Evolutionary conservation across 176 grass and related monocot species (phyloP).

Genomic region (Triticum turgidum): DNA sequence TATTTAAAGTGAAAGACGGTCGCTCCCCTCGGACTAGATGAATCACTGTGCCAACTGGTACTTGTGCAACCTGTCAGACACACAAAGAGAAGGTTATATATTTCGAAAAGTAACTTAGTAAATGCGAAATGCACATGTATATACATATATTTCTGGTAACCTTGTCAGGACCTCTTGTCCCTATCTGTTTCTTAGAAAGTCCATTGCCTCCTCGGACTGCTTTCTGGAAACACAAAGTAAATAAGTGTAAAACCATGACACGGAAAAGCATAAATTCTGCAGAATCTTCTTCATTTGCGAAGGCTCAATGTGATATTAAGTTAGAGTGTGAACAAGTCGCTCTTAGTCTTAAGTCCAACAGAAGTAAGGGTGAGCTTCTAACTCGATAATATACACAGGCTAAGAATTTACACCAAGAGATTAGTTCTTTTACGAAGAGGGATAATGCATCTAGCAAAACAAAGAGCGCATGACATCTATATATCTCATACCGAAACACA

Average conservation of each 20-base stretch:
- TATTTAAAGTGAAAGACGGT: slow-evolving; percentile 48
- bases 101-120: background rate
- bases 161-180: slow-evolving; percentile 26
- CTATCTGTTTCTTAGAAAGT: slow-evolving; percentile 25
- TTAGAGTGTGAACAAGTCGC: background rate
- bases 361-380: background rate
- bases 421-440: background rate
- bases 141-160: background rate
- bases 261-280: background rate
- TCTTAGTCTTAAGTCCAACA: background rate
- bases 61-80: slow-evolving; percentile 57
- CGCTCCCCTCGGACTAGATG: slow-evolving; percentile 71
- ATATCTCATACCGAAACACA: background rate
- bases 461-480: background rate
- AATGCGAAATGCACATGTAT: background rate
- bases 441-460: background rate
- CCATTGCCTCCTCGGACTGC: slow-evolving; percentile 45
- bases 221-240: slow-evolving; percentile 50
- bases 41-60: slow-evolving; percentile 91
- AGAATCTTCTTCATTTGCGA: background rate
- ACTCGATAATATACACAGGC: slow-evolving; percentile 8
- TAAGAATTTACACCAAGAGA: background rate
- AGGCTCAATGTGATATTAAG: background rate
- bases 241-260: background rate
- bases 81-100: background rate